Conservation (phyloP, 192 early-diverging fungal genomes). For the Linnemannia hyalina region DNA sequence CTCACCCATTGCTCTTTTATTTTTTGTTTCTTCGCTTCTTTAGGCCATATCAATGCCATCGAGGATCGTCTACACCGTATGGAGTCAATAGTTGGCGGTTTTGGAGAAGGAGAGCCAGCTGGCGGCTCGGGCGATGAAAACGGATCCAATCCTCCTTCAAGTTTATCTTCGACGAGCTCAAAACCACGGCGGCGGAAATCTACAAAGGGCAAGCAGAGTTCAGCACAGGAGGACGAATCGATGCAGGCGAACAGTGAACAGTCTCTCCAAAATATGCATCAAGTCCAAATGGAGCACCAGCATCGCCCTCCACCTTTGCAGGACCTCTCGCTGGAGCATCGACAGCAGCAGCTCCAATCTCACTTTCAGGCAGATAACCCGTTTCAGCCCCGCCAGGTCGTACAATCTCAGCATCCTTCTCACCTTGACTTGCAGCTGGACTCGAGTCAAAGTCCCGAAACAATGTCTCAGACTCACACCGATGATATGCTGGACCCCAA, state of each 20-base stretch:
- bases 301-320: slow-evolving; percentile 12
- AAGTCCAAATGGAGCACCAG: slow-evolving; percentile 5
- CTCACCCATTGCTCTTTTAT: background rate
- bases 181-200: slow-evolving; percentile 40
- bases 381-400: slow-evolving; percentile 17
- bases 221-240: background rate
- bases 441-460: slow-evolving; percentile 35
- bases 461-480: slow-evolving; percentile 14
- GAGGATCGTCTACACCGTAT: slow-evolving; percentile 78
- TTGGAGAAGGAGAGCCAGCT: slow-evolving; percentile 48
- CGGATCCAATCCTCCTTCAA: background rate
- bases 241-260: background rate
- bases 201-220: slow-evolving; percentile 13
- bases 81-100: slow-evolving; percentile 70
- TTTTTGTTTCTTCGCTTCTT: background rate
- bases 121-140: slow-evolving; percentile 10
- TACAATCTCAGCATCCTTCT: slow-evolving; percentile 10
- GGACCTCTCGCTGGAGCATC: background rate
- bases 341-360: slow-evolving; percentile 15
- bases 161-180: slow-evolving; percentile 1
- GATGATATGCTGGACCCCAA: slow-evolving; percentile 31
- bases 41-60: slow-evolving; percentile 84
- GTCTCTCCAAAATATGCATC: background rate
- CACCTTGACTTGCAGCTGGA: slow-evolving; percentile 29
- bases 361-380: background rate